A percentile compares a stretch with the other conserved stretches of the same genome.
Conservation (phyloP, 192 early-diverging fungal species). For the Dissophora ornata region DNA sequence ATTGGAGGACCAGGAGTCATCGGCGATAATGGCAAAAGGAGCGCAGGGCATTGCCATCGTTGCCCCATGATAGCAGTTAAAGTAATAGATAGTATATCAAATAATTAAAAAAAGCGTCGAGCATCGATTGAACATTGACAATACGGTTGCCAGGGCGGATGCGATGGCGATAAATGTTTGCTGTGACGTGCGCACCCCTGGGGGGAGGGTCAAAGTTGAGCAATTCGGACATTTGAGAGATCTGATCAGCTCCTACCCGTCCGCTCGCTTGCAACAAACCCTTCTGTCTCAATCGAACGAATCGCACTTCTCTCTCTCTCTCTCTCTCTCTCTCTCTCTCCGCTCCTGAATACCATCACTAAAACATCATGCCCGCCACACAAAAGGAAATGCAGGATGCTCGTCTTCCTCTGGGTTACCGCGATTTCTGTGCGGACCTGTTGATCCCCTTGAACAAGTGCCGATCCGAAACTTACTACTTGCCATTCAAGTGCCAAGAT, state of each 20-base stretch:
- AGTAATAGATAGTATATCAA: too few relatives aligned
- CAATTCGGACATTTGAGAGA: too few relatives aligned
- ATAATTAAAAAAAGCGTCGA: too few relatives aligned
- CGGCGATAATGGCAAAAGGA: neutral
- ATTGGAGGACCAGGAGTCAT: neutral
- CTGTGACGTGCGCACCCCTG: neutral
- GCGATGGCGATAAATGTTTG: neutral
- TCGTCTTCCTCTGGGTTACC: constrained; percentile 84
- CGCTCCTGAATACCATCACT: too few relatives aligned
- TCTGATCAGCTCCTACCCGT: neutral
- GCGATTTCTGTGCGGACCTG: constrained; percentile 96
- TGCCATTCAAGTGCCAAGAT: constrained; percentile 95
- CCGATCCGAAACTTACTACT: constrained; percentile 81
- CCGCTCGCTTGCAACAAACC: neutral
- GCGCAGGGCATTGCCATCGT: too few relatives aligned
- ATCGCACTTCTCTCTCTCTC: neutral
- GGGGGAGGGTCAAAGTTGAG: too few relatives aligned
- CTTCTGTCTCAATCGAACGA: too few relatives aligned
- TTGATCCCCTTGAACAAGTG: constrained; percentile 93
- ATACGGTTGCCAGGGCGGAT: too few relatives aligned
- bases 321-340: neutral
- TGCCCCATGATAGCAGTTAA: too few relatives aligned
- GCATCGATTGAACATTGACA: too few relatives aligned
- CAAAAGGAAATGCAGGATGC: constrained; percentile 88
- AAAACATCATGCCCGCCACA: constrained; percentile 81